Evolutionary conservation across 2,329 filamentous ascomycete species (phyloP).

Genomic region (Sclerotinia minor): DNA sequence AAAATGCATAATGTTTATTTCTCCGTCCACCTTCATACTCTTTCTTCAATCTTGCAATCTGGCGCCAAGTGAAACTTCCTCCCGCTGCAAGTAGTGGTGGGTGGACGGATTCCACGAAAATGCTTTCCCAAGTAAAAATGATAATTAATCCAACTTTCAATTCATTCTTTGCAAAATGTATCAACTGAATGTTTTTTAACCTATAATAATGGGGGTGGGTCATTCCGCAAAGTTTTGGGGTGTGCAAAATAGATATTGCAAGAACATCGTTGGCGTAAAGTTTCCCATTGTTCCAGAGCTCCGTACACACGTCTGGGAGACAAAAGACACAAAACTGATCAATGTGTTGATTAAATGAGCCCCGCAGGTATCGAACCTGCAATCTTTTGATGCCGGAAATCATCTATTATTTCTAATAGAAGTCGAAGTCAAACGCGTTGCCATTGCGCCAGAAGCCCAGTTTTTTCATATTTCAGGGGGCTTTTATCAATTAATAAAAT

Average conservation of each 20-base stretch:
- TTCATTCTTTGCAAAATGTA: not conserved
- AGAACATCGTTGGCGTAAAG: too few relatives aligned
- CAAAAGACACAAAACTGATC: too few relatives aligned
- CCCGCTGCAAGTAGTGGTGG: not conserved
- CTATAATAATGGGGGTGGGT: not conserved
- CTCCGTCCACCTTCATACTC: not conserved
- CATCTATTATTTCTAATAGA: conserved; percentile 9
- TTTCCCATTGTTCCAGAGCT: not conserved
- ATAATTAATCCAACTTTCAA: not conserved
- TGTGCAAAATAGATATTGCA: not conserved
- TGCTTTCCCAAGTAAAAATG: not conserved
- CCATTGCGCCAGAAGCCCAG: conserved; percentile 19
- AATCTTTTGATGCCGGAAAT: conserved; percentile 9
- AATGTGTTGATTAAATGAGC: not conserved
- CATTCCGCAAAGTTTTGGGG: not conserved
- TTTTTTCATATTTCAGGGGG: accelerated
- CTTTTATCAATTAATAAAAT: not conserved
- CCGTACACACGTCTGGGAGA: too few relatives aligned
- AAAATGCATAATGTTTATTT: not conserved
- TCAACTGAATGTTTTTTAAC: not conserved
- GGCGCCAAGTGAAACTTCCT: not conserved
- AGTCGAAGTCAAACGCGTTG: conserved; percentile 23
- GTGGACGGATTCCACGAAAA: not conserved
- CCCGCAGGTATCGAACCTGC: conserved; percentile 16
- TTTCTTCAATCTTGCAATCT: not conserved